Conservation (phyloP, 352 stramenopile species). For the Globisporangium radiosum region DNA sequence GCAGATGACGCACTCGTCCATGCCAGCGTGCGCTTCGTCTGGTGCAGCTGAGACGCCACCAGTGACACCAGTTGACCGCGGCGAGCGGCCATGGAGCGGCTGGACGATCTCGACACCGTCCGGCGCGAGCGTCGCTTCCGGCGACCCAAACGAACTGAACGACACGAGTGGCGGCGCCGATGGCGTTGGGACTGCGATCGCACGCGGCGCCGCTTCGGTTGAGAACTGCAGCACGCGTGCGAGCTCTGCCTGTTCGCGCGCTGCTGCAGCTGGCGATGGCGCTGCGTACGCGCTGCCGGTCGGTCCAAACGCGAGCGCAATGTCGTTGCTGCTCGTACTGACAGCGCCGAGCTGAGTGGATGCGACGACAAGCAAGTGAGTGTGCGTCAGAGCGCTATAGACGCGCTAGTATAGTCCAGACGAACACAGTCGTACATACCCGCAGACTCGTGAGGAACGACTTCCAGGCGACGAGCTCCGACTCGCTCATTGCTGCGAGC, state of each 20-base stretch:
- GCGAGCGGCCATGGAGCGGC: conserved; percentile 17
- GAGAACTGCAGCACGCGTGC: conserved; percentile 44
- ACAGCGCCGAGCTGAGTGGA: conserved; percentile 8
- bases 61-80: conserved; percentile 3
- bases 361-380: background rate
- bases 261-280: conserved; percentile 11
- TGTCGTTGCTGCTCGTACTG: conserved; percentile 7
- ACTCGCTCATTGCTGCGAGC: conserved; percentile 52
- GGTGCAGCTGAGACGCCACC: background rate
- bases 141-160: conserved; percentile 18
- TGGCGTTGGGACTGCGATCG: conserved; percentile 10
- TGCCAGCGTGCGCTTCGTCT: background rate
- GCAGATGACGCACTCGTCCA: conserved; percentile 74
- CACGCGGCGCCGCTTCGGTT: conserved; percentile 6
- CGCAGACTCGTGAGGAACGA: conserved; percentile 51
- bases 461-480: conserved; percentile 65
- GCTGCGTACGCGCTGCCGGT: conserved; percentile 1
- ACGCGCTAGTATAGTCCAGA: background rate
- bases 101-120: conserved; percentile 82
- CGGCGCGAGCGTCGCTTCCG: conserved; percentile 40
- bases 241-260: conserved; percentile 59
- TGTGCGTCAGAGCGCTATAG: no score
- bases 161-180: conserved; percentile 32
- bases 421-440: conserved; percentile 16
- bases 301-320: conserved; percentile 23